Base-by-base conservation (phyloP, 2,329 filamentous ascomycete species). In the Beauveria varroae region DNA sequence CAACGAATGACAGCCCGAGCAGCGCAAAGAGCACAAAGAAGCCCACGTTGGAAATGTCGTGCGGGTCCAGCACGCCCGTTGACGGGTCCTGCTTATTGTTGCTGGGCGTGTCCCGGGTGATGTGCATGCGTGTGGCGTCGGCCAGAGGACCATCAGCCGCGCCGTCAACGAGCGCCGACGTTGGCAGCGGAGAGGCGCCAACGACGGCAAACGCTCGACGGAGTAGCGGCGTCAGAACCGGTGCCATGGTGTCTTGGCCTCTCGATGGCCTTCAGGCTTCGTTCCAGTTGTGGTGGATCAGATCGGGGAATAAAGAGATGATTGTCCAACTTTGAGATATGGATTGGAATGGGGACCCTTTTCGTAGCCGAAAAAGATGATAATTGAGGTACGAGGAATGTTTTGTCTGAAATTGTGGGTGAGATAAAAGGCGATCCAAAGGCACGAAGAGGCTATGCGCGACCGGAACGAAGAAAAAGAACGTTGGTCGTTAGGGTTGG, bases 1-100 rank as follows among this genome's bases (percentile, higher is more conserved):
- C 63, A 26, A 95, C 89, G 71, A 98, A 89, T 37, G 78, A 85
- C 0, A 86, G 86, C 40, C 90, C 91, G 57, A 98, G 85, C 20
- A 97, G 73, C 12, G 90, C 93, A 71, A 98, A 96, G 1, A 98
- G 79, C 0, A 88, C 87, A 71, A 98, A 90, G 68, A 96, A 86
- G 62, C 86, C 90, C 22, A 81, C 83, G 70, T 88, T 87, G 75
- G 82, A 85, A 74, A 86, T 84, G 62, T 81, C 68, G 44, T 79
- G 73, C 1, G 83, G 82, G 62, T 78, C 74, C n/a, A 84, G 78
- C 14, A 80, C 76, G 61, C 84, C 85, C 3, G 65, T 62, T 10
- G 71, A 69, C 0, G 82, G 78, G 65, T 83, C 70, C 1, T 70
- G 62, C 2, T 69, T 66, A 65, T 22, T 68, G 14, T 24, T 20